Evolutionary conservation across 116 monocot species (phyloP), one percentile per base, ranked within the genome.

Genomic region (Thalassia testudinum): DNA sequence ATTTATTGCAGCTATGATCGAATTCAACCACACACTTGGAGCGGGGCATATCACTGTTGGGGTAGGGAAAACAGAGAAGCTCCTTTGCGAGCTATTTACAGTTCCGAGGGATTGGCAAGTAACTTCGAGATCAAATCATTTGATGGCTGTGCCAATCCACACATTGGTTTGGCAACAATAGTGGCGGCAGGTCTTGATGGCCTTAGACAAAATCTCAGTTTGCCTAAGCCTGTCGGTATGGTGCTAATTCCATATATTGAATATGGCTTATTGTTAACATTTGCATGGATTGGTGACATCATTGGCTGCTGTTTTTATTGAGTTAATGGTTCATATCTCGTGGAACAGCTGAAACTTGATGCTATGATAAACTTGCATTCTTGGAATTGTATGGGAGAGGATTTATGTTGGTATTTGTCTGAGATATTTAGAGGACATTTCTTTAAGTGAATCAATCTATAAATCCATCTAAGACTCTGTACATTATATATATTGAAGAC

Each of bases 21-120:
- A 7, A 62, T 97, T 66, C 81, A 89, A 75, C 97, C 97, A 53
- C 58, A 97, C 61, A 89, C 75, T 6, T 97, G 97, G 97, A 97
- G 85, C 75, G 97, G 97, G 48, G 97, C 97, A 22, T 89, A 82
- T 70, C 82, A 72, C 2, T 89, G 89, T 56, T 97, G 97, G 97
- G 97, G 97, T 43, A 82, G 54, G 63, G 97, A 97, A 76, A 97
- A 97, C 63, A 88, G 73, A 71, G 97, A 97, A 57, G 97, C 82
- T 49, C 77, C 97, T 37, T 21, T 97, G 19, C 75, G 97, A 57
- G 75, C 82, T 24, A 74, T 79, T 57, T 79, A 79, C 67, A 82
- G 85, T 50, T 89, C 77, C 34, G 56, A 25, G 62, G 89, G 74
- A 29, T 29, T 72, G 59, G 88, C 77, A 17, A 89, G 82, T 72